Evolutionary conservation across 371 early-diverging fungal species (phyloP).

Genomic region (Syncephalastrum monosporum): DNA sequence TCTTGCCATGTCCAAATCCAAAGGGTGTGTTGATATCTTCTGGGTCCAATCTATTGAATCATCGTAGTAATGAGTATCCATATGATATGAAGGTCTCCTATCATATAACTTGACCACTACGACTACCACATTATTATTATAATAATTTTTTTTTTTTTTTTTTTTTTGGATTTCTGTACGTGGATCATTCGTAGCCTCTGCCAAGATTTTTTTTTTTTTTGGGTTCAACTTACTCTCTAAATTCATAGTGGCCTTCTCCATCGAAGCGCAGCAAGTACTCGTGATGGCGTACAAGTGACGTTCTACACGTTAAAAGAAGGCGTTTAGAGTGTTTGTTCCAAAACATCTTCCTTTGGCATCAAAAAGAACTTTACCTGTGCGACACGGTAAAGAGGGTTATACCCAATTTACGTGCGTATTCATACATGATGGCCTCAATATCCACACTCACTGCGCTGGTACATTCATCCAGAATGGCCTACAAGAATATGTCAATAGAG

Average conservation of each 20-base stretch:
- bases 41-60: constrained; percentile 46
- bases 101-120: too few relatives aligned
- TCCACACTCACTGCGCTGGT: constrained; percentile 86
- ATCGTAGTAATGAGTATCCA: background rate
- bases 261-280: constrained; percentile 79
- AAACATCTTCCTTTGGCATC: background rate
- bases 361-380: constrained; percentile 56
- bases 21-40: constrained; percentile 54
- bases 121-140: too few relatives aligned
- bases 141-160: too few relatives aligned
- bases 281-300: constrained; percentile 68
- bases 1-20: constrained; percentile 59
- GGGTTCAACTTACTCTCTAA: constrained; percentile 49
- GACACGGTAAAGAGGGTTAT: constrained; percentile 87
- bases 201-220: background rate
- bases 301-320: constrained; percentile 19
- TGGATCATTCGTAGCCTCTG: too few relatives aligned
- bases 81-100: too few relatives aligned
- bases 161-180: constrained; percentile 2
- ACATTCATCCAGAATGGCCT: constrained; percentile 86
- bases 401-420: constrained; percentile 74
- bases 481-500: background rate
- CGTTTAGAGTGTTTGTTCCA: background rate
- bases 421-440: constrained; percentile 83
- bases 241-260: constrained; percentile 82